Conservation (phyloP, 2,329 filamentous ascomycete species). For the Stagonosporopsis vannaccii region DNA sequence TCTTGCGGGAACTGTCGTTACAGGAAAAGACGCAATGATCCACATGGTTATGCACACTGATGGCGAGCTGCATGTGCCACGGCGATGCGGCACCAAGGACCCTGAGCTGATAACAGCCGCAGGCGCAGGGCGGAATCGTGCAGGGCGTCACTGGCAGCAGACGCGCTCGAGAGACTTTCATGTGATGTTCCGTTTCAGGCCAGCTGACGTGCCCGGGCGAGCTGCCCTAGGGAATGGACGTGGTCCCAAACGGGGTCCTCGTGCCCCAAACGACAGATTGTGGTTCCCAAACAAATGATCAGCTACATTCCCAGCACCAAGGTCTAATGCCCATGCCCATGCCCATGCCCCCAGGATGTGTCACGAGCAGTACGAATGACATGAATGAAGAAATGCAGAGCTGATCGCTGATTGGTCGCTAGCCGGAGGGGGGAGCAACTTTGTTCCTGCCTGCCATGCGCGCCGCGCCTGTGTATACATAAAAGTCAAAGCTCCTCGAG, state of each 20-base stretch:
- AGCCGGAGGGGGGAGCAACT: constrained; percentile 7
- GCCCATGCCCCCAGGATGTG: not conserved
- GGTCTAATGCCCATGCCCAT: constrained; percentile 8
- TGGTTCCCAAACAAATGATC: constrained; percentile 2
- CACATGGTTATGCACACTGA: constrained; percentile 24
- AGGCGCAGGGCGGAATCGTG: constrained; percentile 15
- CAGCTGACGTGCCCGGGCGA: constrained; percentile 14
- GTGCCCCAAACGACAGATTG: constrained; percentile 1
- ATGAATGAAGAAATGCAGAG: not conserved
- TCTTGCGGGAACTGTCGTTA: constrained; percentile 28
- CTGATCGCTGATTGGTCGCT: constrained; percentile 7
- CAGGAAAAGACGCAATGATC: constrained; percentile 33
- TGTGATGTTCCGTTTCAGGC: constrained; percentile 13
- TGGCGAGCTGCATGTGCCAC: constrained; percentile 23
- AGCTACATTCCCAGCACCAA: constrained; percentile 11
- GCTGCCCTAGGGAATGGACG: constrained; percentile 3
- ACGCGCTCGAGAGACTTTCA: constrained; percentile 14
- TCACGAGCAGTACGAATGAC: not conserved
- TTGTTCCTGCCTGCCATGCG: constrained; percentile 12
- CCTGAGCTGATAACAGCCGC: constrained; percentile 19
- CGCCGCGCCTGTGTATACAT: constrained; percentile 18
- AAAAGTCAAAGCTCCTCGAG: constrained; percentile 15
- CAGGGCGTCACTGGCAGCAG: constrained; percentile 1
- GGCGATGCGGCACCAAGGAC: constrained; percentile 17
- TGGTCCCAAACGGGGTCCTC: not conserved